These are phyloP conservation scores for Xylariaceae sp. DNA, from an alignment of 2,329 filamentous ascomycete genomes.

Conservation along the genomic window DNA sequence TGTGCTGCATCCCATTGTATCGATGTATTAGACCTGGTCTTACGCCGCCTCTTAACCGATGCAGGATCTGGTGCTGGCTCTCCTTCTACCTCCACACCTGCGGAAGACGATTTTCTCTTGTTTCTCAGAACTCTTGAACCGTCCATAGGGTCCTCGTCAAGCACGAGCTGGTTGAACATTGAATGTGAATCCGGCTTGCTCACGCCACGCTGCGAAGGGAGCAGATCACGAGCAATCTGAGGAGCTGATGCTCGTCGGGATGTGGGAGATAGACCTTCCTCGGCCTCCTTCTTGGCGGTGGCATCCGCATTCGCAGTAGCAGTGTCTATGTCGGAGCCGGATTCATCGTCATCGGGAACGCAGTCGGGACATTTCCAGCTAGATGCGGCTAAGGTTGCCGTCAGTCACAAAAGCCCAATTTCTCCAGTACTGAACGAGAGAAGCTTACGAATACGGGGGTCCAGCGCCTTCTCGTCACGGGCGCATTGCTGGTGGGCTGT, in stretches of 20 bases:
- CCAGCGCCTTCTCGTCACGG: slow-evolving; percentile 60
- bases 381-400: slow-evolving; percentile 32
- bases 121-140: slow-evolving; percentile 75
- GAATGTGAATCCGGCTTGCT: slow-evolving; percentile 68
- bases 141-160: slow-evolving; percentile 68
- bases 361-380: slow-evolving; percentile 51
- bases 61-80: slow-evolving; percentile 46
- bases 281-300: slow-evolving; percentile 22
- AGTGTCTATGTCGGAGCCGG: slow-evolving; percentile 26
- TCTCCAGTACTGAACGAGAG: slow-evolving; percentile 12
- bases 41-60: slow-evolving; percentile 49
- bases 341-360: slow-evolving; percentile 24
- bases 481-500: slow-evolving; percentile 90
- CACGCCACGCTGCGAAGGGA: slow-evolving; percentile 61
- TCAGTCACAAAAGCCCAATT: slow-evolving; percentile 16
- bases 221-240: slow-evolving; percentile 63
- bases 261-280: slow-evolving; percentile 34
- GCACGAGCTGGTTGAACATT: slow-evolving; percentile 66
- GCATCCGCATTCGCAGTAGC: slow-evolving; percentile 24
- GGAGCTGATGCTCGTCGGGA: slow-evolving; percentile 54
- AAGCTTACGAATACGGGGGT: slow-evolving; percentile 56
- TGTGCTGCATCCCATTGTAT: slow-evolving; percentile 27
- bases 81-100: slow-evolving; percentile 23
- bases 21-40: slow-evolving; percentile 42
- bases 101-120: slow-evolving; percentile 78